Evolutionary conservation across 345 rosid genomes (phyloP).

Genomic region (Hevea brasiliensis): DNA sequence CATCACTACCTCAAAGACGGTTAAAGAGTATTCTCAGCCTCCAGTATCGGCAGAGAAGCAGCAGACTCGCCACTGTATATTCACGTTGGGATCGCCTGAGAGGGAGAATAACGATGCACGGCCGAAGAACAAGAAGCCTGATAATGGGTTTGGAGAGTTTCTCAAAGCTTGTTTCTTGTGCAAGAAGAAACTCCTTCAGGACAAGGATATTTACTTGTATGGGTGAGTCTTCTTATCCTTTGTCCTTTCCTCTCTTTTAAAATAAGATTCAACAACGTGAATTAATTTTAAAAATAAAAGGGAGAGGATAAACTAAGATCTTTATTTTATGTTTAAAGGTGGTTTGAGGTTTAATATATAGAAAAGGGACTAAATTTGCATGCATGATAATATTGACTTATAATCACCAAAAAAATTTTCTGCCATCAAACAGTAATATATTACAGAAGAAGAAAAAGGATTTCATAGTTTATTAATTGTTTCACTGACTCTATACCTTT

Average conservation of each 20-base stretch:
- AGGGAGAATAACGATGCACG: not conserved
- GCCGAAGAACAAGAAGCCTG: constrained; percentile 14
- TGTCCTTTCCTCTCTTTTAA: not conserved
- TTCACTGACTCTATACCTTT: too few species aligned
- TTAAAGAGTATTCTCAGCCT: not conserved
- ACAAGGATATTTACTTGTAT: constrained; percentile 26
- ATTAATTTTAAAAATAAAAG: too few species aligned
- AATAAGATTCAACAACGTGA: too few species aligned
- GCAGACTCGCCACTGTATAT: not conserved
- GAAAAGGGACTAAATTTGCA: too few species aligned
- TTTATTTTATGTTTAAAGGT: too few species aligned
- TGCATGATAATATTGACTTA: too few species aligned
- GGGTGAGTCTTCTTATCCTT: constrained; percentile 9
- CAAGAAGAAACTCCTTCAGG: constrained; percentile 22
- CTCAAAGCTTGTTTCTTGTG: constrained; percentile 29
- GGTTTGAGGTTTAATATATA: too few species aligned
- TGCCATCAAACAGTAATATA: too few species aligned
- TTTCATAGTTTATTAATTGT: too few species aligned
- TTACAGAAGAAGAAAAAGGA: too few species aligned
- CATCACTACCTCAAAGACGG: not conserved
- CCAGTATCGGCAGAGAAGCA: not conserved
- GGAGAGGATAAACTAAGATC: not conserved
- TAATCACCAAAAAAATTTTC: too few species aligned
- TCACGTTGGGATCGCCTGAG: constrained; percentile 19
- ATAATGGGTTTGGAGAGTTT: constrained; percentile 30